Conservation (phyloP, 2,329 filamentous ascomycete genomes). For the Atkinsonella texensis region DNA sequence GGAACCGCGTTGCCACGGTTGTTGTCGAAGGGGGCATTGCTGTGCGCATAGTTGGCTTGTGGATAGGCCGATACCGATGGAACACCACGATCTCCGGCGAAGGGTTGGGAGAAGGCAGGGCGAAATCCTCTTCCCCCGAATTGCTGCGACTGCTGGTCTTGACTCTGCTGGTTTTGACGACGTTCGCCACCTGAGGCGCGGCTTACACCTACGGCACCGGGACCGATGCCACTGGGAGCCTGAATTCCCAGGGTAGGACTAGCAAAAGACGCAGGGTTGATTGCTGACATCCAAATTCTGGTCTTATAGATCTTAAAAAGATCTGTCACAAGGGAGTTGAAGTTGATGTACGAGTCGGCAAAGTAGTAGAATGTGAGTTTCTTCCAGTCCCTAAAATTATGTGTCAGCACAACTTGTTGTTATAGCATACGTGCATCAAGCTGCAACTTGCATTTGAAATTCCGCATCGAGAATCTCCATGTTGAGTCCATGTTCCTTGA, state of each 20-base stretch:
- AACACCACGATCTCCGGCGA: constrained; percentile 29
- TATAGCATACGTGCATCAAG: neutral
- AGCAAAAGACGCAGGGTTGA: constrained; percentile 92
- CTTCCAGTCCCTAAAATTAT: constrained; percentile 75
- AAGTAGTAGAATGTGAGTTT: constrained; percentile 99
- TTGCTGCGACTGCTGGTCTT: constrained; percentile 18
- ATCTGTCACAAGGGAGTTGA: constrained; percentile 93
- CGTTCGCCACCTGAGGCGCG: constrained; percentile 34
- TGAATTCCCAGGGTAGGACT: constrained; percentile 63
- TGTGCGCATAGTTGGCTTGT: constrained; percentile 24
- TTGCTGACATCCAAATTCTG: constrained; percentile 98
- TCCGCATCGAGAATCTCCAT: constrained; percentile 99
- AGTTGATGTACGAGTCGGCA: constrained; percentile 96
- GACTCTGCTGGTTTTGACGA: constrained; percentile 33
- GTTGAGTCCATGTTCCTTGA: constrained; percentile 82
- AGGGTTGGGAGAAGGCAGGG: constrained; percentile 29
- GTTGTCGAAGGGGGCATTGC: constrained; percentile 21
- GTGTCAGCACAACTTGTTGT: constrained; percentile 5
- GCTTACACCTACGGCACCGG: constrained; percentile 49
- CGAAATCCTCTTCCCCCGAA: constrained; percentile 30
- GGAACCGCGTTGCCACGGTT: constrained; percentile 15
- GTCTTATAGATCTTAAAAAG: constrained; percentile 99
- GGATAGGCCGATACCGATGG: constrained; percentile 24
- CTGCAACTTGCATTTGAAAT: constrained; percentile 79
- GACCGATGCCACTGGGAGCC: constrained; percentile 54